Evolutionary conservation across 495 filamentous ascomycete genomes (phyloP), one percentile per base, ranked within the genome.

Genomic region (Penicillium malachiteum): DNA sequence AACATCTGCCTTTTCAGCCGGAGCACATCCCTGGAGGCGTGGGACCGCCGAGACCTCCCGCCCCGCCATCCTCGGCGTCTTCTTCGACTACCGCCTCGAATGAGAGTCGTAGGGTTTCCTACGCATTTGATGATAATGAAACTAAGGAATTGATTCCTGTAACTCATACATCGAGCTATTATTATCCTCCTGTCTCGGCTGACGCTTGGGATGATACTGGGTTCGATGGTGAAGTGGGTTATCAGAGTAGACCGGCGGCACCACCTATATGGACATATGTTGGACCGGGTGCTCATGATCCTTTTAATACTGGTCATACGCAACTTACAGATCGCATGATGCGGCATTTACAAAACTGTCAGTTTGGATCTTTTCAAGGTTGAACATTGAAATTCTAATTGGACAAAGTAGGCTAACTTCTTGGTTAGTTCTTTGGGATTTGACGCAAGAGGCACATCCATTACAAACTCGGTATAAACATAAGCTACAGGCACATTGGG

Each of bases 311-410:
- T 48, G 63, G 64, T 31, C 76, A 76, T 63, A 75, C 74, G 1
- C 68, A 62, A 44, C 61, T 78, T 4, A 72, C 74, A 26, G 73
- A 75, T 57, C 66, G 73, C 11, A 77, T 76, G 71, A 66, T 69
- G 60, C 68, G 70, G 26, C 71, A 78, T 54, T 58, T 78, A 26
- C 70, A 74, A 51, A 67, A 65, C 42, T 78, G 76, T 78, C 54
- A 54, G 73, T 70, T 11, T 21, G 14, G 9, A 7, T 8, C 18
- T 14, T 9, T 33, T 0, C 4, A n/a, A 9, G 8, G 30, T 35
- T 7, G 21, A 26, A 26, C 21, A 2, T 1, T 26, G 21, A 26
- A 26, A 26, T 26, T 26, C 21, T 26, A 26, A 2, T 2, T n/a
- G n/a, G 5, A 17, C 4, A 3, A 35, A 5, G 9, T 7, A 14